Percentiles rank a stretch among this genome's conserved stretches.
Conservation (phyloP, 2,329 filamentous ascomycete genomes). For the Aspergillus sp. region DNA sequence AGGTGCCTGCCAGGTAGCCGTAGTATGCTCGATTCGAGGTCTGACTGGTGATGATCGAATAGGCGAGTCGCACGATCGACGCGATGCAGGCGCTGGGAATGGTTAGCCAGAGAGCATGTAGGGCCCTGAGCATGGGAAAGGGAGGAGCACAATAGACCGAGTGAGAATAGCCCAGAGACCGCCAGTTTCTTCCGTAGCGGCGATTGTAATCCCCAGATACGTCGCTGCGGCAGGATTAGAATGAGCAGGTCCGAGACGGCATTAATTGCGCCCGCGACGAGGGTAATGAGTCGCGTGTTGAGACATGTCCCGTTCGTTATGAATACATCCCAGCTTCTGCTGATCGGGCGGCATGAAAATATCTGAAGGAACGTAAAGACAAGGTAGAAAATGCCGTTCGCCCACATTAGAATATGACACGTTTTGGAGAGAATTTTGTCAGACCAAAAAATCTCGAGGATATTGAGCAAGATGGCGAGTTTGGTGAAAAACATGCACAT, state of each 20-base stretch:
- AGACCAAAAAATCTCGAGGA: not conserved
- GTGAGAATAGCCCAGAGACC: not conserved
- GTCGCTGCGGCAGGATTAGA: not conserved
- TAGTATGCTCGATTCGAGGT: not conserved
- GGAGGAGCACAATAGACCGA: not conserved
- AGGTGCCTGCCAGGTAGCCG: not conserved
- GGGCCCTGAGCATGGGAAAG: not conserved
- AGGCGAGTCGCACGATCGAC: not conserved
- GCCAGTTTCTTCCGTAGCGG: not conserved
- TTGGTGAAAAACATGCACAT: not conserved
- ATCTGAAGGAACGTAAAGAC: not conserved
- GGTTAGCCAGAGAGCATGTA: too few relatives aligned
- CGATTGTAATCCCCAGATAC: not conserved
- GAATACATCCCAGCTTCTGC: not conserved
- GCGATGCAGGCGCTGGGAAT: not conserved
- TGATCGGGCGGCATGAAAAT: not conserved
- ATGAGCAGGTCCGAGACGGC: not conserved
- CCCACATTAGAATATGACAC: not conserved
- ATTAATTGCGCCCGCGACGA: not conserved
- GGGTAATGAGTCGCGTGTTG: not conserved
- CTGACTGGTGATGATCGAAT: not conserved
- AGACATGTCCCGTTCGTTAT: not conserved
- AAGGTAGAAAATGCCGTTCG: not conserved
- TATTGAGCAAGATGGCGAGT: not conserved
- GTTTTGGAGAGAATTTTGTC: not conserved